Percentiles rank a stretch among this genome's conserved stretches.
Conservation (phyloP, 2,329 filamentous ascomycete species). For the Neopestalotiopsis rosae region DNA sequence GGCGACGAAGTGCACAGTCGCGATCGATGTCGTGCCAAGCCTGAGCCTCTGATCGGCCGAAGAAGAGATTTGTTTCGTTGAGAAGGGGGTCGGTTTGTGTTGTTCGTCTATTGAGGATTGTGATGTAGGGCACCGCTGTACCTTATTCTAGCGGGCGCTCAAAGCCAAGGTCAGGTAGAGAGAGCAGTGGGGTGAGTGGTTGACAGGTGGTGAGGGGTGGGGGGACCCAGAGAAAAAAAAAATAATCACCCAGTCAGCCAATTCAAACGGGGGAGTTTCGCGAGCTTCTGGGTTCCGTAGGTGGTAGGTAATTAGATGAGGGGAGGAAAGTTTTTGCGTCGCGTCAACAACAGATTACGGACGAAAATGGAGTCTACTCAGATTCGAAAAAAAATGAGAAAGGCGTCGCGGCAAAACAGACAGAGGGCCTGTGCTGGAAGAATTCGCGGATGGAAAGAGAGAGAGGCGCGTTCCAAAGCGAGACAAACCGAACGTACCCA, state of each 20-base stretch:
- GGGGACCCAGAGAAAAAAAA: background rate
- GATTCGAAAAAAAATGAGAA: background rate
- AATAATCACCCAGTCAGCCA: background rate
- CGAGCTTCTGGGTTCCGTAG: background rate
- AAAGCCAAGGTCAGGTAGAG: background rate
- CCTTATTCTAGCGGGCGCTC: background rate
- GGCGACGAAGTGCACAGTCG: background rate
- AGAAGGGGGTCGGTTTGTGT: background rate
- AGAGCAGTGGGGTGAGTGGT: background rate
- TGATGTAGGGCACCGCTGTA: conserved; percentile 3
- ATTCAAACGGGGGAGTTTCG: background rate
- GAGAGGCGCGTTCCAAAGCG: background rate
- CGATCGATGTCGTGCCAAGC: conserved; percentile 13
- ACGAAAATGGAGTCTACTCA: background rate
- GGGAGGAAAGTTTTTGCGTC: background rate
- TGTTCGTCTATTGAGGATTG: background rate
- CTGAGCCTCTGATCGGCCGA: background rate
- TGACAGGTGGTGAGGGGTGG: conserved; percentile 2
- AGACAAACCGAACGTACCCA: background rate
- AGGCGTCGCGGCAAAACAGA: background rate
- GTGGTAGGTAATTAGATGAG: background rate
- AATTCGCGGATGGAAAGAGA: background rate
- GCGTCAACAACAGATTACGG: background rate
- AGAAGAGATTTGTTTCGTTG: background rate
- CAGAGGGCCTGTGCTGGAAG: background rate